Conservation (phyloP, 345 rosid species). For the Syzygium aromaticum region DNA sequence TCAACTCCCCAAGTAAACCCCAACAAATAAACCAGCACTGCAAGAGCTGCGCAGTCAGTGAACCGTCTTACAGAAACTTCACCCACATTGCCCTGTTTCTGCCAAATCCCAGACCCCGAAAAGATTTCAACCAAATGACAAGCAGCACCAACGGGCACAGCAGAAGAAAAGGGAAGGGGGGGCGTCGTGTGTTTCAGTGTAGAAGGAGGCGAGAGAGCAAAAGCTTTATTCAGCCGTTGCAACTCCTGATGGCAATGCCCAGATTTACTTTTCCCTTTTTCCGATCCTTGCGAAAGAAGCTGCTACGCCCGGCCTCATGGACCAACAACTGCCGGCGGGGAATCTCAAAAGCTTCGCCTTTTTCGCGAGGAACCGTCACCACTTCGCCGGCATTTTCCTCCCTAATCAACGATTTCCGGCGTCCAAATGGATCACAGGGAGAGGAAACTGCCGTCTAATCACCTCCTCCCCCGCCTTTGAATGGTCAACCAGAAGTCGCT, state of each 20-base stretch:
- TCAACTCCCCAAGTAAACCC: background rate
- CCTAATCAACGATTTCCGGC: background rate
- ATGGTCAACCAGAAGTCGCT: background rate
- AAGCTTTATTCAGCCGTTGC: conserved; percentile 17
- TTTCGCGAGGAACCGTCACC: background rate
- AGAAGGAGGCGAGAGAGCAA: background rate
- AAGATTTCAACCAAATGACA: background rate
- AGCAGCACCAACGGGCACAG: background rate
- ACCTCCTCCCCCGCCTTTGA: background rate
- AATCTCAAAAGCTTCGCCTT: conserved; percentile 16
- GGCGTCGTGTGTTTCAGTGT: background rate
- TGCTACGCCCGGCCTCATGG: background rate
- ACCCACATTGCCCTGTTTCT: background rate
- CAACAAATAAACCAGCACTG: background rate
- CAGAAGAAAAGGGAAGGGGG: background rate
- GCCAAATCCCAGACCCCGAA: background rate
- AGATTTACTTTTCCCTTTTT: conserved; percentile 5
- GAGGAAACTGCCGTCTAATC: background rate
- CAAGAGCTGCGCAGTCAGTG: background rate
- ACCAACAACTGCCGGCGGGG: background rate
- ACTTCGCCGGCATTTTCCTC: conserved; percentile 6
- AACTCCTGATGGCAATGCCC: background rate
- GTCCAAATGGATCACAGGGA: background rate
- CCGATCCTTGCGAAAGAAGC: conserved; percentile 24
- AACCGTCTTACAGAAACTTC: background rate